A percentile compares a stretch with the other conserved stretches of the same genome.
These are phyloP conservation scores for Neckera pumila DNA, from an alignment of 225 moss, liverwort and hornwort genomes.

Conservation along the genomic window DNA sequence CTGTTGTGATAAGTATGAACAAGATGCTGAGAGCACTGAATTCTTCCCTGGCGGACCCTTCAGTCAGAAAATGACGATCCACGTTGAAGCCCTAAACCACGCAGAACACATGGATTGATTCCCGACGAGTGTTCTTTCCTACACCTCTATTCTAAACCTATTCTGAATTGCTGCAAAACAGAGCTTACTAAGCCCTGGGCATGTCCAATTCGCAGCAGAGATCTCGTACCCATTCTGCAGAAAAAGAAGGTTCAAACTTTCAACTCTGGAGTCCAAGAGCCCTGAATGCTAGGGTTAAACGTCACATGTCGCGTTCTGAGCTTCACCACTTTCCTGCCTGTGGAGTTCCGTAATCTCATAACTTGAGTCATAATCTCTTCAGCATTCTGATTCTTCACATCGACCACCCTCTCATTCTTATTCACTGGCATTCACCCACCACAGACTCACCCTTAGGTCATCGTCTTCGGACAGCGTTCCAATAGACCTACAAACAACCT, in stretches of 20 bases:
- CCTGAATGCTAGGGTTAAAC: conserved; percentile 82
- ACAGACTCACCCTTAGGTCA: not conserved
- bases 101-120: not conserved
- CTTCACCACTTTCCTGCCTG: conserved; percentile 94
- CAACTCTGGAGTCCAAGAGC: conserved; percentile 70
- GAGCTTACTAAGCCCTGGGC: not conserved
- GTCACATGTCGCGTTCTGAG: conserved; percentile 88
- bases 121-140: not conserved
- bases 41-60: not conserved
- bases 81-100: not conserved
- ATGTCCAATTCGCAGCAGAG: not conserved
- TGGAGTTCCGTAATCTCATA: conserved; percentile 77
- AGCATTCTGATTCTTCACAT: conserved; percentile 62
- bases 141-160: not conserved
- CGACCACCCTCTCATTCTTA: conserved; percentile 86
- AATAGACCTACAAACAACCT: not conserved
- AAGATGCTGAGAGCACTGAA: not conserved
- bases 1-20: not conserved
- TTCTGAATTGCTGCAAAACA: not conserved
- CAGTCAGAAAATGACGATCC: not conserved
- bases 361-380: conserved; percentile 66
- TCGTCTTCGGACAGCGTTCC: not conserved
- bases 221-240: not conserved
- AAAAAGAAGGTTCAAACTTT: not conserved
- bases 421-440: conserved; percentile 53